A percentile compares a stretch with the other conserved stretches of the same genome.
Evolutionary conservation across 768 basidiomycete species (phyloP).

Genomic region (Mycena kentingensis): DNA sequence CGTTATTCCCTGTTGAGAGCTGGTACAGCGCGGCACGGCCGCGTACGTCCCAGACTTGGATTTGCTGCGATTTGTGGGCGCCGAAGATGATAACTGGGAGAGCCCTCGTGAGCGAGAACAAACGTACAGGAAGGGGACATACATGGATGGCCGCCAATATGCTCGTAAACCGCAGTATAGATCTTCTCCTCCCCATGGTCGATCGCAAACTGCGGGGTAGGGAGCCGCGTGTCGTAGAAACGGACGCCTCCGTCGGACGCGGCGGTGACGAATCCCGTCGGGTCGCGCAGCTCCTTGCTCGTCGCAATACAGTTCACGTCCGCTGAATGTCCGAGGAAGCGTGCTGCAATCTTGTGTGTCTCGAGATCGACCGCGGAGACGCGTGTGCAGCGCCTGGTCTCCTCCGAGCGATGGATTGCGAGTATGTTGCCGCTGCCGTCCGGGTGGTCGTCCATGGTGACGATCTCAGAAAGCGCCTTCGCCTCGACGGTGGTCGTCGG

Average conservation of each 20-base stretch:
- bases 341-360: slow-evolving; percentile 8
- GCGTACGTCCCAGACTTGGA: slow-evolving; percentile 41
- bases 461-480: background rate
- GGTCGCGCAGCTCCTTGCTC: slow-evolving; percentile 25
- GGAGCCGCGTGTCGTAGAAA: slow-evolving; percentile 32
- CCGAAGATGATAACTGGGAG: slow-evolving; percentile 31
- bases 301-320: slow-evolving; percentile 29
- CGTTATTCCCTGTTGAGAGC: slow-evolving; percentile 40
- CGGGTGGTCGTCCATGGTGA: background rate
- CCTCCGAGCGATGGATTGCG: background rate
- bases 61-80: slow-evolving; percentile 27
- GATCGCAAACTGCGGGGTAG: slow-evolving; percentile 33
- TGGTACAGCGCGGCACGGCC: slow-evolving; percentile 36
- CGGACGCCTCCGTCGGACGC: slow-evolving; percentile 34
- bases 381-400: slow-evolving; percentile 5
- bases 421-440: background rate
- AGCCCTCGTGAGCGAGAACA: background rate
- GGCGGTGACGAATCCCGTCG: slow-evolving; percentile 33
- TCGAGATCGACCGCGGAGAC: slow-evolving; percentile 17
- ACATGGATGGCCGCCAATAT: slow-evolving; percentile 34
- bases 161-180: slow-evolving; percentile 18
- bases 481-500: slow-evolving; percentile 1
- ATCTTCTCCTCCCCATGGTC: slow-evolving; percentile 19
- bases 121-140: background rate
- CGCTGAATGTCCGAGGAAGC: slow-evolving; percentile 35